These are phyloP conservation scores for Xylogone sp. DNA, from an alignment of 2,329 filamentous ascomycete species.

Conservation along the genomic window DNA sequence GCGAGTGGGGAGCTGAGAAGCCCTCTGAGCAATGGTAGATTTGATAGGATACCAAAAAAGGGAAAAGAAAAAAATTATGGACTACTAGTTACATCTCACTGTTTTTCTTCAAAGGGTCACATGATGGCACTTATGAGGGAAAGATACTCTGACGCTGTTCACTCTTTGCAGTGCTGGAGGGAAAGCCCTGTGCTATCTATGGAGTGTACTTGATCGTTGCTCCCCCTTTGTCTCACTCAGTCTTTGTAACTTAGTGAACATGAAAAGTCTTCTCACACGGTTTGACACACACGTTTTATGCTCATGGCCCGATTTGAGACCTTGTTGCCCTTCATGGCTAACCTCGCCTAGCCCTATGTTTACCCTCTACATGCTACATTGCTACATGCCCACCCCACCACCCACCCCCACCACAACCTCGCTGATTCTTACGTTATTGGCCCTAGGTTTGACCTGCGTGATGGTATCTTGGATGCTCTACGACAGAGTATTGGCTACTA, in stretches of 20 bases:
- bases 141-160: slow-evolving; percentile 77
- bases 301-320: background rate
- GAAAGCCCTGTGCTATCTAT: slow-evolving; percentile 97
- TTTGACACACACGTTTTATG: background rate
- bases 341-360: background rate
- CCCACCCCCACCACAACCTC: background rate
- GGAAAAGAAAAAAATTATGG: slow-evolving; percentile 12
- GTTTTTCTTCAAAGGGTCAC: slow-evolving; percentile 35
- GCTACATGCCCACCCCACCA: background rate
- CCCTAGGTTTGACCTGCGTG: background rate
- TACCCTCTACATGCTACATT: background rate
- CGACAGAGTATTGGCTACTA: background rate
- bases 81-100: slow-evolving; percentile 15
- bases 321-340: background rate
- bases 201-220: slow-evolving; percentile 82
- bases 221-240: slow-evolving; percentile 9
- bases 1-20: slow-evolving; percentile 54
- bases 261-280: background rate
- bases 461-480: background rate
- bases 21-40: slow-evolving; percentile 30
- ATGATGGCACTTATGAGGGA: slow-evolving; percentile 94
- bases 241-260: slow-evolving; percentile 1
- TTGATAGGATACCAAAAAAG: slow-evolving; percentile 2
- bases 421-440: background rate
- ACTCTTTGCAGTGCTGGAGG: slow-evolving; percentile 54